These are phyloP conservation scores for Aplosporella prunicola DNA, from an alignment of 2,329 filamentous ascomycete genomes.

Conservation along the genomic window DNA sequence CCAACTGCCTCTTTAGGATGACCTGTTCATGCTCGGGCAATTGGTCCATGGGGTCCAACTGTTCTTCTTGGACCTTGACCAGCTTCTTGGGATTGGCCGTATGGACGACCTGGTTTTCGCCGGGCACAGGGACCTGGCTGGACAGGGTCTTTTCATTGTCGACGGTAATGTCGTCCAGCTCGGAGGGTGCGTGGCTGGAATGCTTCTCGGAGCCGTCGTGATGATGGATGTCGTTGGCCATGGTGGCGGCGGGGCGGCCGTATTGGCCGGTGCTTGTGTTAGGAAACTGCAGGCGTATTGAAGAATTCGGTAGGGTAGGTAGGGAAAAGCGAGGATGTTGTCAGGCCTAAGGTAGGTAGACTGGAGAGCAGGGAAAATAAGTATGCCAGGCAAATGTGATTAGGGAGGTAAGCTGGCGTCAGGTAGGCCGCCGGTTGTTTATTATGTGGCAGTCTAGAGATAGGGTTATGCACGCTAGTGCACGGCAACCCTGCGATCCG, in stretches of 20 bases:
- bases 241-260: constrained; percentile 1
- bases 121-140: constrained; percentile 1
- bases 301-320: too few species aligned
- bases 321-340: too few species aligned
- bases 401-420: too few species aligned
- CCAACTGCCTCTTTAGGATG: constrained; percentile 59
- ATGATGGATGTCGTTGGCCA: constrained; percentile 2
- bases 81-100: constrained; percentile 9
- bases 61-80: constrained; percentile 28
- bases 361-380: too few species aligned
- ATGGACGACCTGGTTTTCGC: background rate
- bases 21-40: constrained; percentile 56
- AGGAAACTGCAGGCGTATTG: too few species aligned
- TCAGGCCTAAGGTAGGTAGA: too few species aligned
- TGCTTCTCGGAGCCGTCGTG: background rate
- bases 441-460: too few species aligned
- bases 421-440: too few species aligned
- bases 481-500: too few species aligned
- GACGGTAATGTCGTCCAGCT: constrained; percentile 4
- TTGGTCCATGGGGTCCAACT: constrained; percentile 50
- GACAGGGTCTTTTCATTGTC: constrained; percentile 10
- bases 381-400: too few species aligned
- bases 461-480: too few species aligned
- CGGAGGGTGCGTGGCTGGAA: constrained; percentile 3
- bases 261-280: too few species aligned